These are phyloP conservation scores for Umbelopsis ramanniana DNA, from an alignment of 192 early-diverging fungal genomes.

Conservation along the genomic window DNA sequence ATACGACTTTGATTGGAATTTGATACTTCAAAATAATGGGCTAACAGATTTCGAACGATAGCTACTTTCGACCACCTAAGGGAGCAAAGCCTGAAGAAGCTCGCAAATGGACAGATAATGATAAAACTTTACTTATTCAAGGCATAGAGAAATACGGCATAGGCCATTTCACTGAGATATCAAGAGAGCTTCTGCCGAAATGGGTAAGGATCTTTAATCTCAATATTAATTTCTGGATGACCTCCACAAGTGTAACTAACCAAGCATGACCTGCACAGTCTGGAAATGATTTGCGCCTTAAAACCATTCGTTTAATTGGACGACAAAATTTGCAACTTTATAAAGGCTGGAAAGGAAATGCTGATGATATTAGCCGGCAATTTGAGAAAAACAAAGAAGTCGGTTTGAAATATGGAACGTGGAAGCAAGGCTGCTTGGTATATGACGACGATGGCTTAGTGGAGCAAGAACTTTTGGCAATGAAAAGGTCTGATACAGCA, in stretches of 20 bases:
- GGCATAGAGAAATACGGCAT: conserved; percentile 86
- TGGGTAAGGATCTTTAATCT: conserved; percentile 60
- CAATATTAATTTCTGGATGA: not conserved
- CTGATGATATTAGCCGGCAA: conserved; percentile 67
- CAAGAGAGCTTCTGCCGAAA: conserved; percentile 71
- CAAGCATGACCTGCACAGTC: conserved; percentile 33
- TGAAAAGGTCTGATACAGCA: conserved; percentile 9
- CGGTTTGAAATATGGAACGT: conserved; percentile 71
- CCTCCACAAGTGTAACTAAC: not conserved
- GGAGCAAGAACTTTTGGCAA: conserved; percentile 52
- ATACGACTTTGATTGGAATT: too few relatives aligned
- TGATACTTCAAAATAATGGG: conserved; percentile 11
- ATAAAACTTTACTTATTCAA: conserved; percentile 71
- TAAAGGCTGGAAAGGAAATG: conserved; percentile 82
- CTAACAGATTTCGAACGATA: conserved; percentile 21
- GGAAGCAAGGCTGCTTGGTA: conserved; percentile 82
- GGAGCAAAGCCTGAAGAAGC: conserved; percentile 56
- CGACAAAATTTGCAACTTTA: conserved; percentile 88
- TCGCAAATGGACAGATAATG: conserved; percentile 86
- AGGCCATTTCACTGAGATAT: conserved; percentile 88
- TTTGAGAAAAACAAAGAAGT: conserved; percentile 84
- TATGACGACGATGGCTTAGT: conserved; percentile 85
- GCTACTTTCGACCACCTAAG: conserved; percentile 80
- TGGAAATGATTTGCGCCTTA: conserved; percentile 83
- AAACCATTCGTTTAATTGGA: conserved; percentile 82